Conservation (phyloP, 495 filamentous ascomycete genomes). For the Tuber aestivum region DNA sequence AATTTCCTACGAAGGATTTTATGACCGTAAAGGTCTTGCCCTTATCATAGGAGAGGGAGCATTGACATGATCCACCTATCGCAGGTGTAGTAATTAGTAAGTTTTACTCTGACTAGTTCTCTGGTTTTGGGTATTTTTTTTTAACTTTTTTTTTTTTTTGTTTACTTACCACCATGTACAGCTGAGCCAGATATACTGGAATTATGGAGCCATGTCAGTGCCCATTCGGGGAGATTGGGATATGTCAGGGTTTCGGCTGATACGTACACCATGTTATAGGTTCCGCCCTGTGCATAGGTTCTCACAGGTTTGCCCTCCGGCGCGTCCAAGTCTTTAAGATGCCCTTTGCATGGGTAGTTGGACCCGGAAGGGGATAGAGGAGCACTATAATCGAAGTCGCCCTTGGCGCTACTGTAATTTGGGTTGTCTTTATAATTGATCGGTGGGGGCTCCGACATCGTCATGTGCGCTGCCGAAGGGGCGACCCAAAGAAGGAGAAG, state of each 20-base stretch:
- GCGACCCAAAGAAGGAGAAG: constrained; percentile 15
- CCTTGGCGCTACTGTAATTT: constrained; percentile 31
- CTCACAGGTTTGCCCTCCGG: constrained; percentile 45
- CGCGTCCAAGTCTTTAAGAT: constrained; percentile 48
- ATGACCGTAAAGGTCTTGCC: constrained; percentile 57
- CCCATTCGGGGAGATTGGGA: constrained; percentile 35
- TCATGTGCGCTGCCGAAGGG: constrained; percentile 37
- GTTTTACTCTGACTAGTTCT: neutral
- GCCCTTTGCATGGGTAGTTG: constrained; percentile 54
- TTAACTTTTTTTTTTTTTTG: neutral
- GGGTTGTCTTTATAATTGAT: constrained; percentile 42
- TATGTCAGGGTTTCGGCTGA: constrained; percentile 14
- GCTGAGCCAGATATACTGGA: constrained; percentile 47
- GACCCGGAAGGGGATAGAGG: constrained; percentile 48
- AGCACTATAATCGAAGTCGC: constrained; percentile 53
- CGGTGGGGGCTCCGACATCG: constrained; percentile 42
- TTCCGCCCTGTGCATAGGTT: constrained; percentile 46
- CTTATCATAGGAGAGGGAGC: constrained; percentile 56
- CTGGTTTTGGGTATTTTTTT: neutral
- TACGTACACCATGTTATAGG: constrained; percentile 45
- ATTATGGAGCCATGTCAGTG: constrained; percentile 44
- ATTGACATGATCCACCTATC: constrained; percentile 59
- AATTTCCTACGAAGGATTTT: constrained; percentile 58
- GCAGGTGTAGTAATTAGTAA: neutral
- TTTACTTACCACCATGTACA: constrained; percentile 43